Evolutionary conservation across 352 stramenopile species (phyloP), one percentile per base, ranked within the genome.

Genomic region (Sclerospora graminicola): DNA sequence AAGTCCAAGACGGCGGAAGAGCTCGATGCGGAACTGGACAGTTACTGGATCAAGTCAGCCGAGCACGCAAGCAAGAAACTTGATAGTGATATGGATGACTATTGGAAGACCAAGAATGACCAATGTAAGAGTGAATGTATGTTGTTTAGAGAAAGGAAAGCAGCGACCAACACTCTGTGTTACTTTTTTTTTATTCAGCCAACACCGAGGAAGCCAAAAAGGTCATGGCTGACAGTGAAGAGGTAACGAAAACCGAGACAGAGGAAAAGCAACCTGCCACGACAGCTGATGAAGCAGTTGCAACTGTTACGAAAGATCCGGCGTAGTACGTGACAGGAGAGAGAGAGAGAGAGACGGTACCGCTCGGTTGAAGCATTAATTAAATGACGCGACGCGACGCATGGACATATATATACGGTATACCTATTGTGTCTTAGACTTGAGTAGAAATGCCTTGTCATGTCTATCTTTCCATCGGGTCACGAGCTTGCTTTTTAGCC

Each of bases 31-130:
- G 80, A 91, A 38, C 89, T 91, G 80, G 80, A 91, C 67, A 78
- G 45, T 20, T 91, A 91, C 69, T 91, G 80, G 80, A 75, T 74
- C 39, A 91, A 91, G 60, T 89, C 76, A 42, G 63, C 71, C 49
- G 80, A 91, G 57, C 80, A 91, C 51, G 80, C 80, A 16, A 30
- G 67, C 40, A 91, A 91, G 70, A 87, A 86, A 57, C 51, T 91
- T 20, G 80, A 91, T 48, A 64, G 39, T 30, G 80, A 91, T 58
- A 86, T 91, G 80, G 76, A 91, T 54, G 68, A 88, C 51, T 91
- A 91, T 66, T 91, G 80, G 80, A 91, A 91, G 74, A 74, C 50
- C 29, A 91, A 91, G 63, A 68, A 73, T 32, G 63, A 69, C 5
- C 51, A 42, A 34, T 31, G 66, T 77, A 41, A 3, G 21, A 4